phyloP scores from a whole-genome alignment of 331 rosid species.

The Spiraea crenata region DNA sequence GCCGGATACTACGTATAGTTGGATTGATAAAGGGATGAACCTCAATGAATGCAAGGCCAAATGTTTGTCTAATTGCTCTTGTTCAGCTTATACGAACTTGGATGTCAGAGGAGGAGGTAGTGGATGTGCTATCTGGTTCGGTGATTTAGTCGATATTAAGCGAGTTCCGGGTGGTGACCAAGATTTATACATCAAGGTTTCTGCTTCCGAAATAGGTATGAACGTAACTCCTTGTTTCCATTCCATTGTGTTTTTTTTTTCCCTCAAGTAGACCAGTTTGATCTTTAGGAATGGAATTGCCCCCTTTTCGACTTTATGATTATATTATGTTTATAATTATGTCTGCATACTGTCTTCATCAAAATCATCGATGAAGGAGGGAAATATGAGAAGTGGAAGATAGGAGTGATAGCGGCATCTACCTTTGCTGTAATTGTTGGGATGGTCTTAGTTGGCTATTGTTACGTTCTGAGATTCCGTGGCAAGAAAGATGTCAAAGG shows the following conservation, averaged over 20 bases:
- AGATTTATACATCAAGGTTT: conserved; percentile 41
- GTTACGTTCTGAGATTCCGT: conserved; percentile 20
- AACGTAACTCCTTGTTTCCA: too few relatives aligned
- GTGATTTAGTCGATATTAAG: conserved; percentile 24
- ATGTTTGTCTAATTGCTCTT: conserved; percentile 28
- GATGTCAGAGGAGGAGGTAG: conserved; percentile 30
- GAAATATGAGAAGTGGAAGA: conserved; percentile 24
- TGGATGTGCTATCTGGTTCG: conserved; percentile 36
- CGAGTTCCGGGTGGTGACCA: conserved; percentile 25
- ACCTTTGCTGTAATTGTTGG: conserved; percentile 26
- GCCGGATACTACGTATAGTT: conserved; percentile 43
- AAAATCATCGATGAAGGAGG: conserved; percentile 17
- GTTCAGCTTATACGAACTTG: conserved; percentile 21
- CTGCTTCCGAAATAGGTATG: conserved; percentile 37
- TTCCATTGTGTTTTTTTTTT: too few relatives aligned
- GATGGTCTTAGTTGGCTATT: conserved; percentile 22
- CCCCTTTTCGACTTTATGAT: neutral
- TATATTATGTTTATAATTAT: neutral
- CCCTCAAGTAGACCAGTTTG: neutral
- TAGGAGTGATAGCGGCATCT: conserved; percentile 30
- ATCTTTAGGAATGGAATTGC: neutral
- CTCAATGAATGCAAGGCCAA: conserved; percentile 26
- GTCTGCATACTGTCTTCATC: neutral
- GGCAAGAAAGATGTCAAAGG: conserved; percentile 27
- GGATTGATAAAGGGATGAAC: conserved; percentile 32